Base-by-base conservation (phyloP, 2,329 filamentous ascomycete species). In the Colletotrichum scovillei region DNA sequence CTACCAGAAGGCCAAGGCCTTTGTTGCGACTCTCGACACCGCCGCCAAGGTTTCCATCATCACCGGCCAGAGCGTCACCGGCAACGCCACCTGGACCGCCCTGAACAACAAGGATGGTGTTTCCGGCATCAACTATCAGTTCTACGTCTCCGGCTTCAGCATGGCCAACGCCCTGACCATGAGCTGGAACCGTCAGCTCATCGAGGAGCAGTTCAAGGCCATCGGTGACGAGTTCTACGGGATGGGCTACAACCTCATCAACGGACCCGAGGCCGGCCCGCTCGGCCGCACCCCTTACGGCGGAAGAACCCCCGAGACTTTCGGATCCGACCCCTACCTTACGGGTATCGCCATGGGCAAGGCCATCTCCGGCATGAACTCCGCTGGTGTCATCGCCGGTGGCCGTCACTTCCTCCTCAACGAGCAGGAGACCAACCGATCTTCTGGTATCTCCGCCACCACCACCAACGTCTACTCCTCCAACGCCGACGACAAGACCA, bases 381-480 rank as follows among this genome's bases (percentile, higher is more conserved):
- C 84, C 67, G 88, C 84, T n/a, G 88, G 88, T 11, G 84, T 91
- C 49, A 86, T 88, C 76, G 88, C 89, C 4, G 88, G 87, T 1
- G 83, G 90, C 74, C 91, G 91, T 82, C 89, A 91, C 79, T 91
- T 90, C 78, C 85, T 90, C 26, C 89, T 88, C 80, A 91, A 91
- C 75, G 89, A 91, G 76, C 88, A 90, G 76, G 89, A 91, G 78
- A 87, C 90, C 76, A 86, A 86, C 79, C 85, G 89, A n/a, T 77
- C 79, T 1, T 88, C 88, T 80, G 86, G 85, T 8, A 87, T 90
- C 0, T 85, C 90, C 74, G 84, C 84, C 67, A 86, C 89, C 63
- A 80, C 91, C 46, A 88, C 88, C 0, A 85, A 88, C 75, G 84
- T 89, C 32, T 88, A 86, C 52, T 82, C 80, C 12, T 88, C 87